A percentile compares a stretch with the other conserved stretches of the same genome.
Conservation (phyloP, 371 early-diverging fungal species). For the Mucor circinelloides region DNA sequence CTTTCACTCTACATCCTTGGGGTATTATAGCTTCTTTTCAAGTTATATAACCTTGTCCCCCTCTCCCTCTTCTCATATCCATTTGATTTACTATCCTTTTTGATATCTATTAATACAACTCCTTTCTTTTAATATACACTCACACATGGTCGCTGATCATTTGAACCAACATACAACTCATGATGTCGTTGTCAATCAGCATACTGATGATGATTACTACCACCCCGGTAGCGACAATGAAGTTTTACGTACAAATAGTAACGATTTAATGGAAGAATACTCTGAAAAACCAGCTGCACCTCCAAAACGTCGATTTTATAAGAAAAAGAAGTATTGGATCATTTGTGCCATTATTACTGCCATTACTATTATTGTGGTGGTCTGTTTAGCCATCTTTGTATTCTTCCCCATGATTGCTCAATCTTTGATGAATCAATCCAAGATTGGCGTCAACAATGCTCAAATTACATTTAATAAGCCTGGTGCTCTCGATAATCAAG, state of each 20-base stretch:
- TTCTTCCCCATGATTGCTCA: conserved; percentile 66
- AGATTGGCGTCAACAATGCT: conserved; percentile 49
- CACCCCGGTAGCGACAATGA: not conserved
- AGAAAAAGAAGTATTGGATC: conserved; percentile 62
- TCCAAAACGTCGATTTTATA: conserved; percentile 48
- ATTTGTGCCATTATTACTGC: conserved; percentile 52
- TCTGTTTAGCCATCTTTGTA: conserved; percentile 56
- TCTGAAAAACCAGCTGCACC: conserved; percentile 46
- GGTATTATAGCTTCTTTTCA: not conserved
- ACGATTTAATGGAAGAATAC: conserved; percentile 46
- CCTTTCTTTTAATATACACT: not conserved
- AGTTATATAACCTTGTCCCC: not conserved
- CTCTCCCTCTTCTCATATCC: not conserved
- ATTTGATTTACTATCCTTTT: conserved; percentile 1
- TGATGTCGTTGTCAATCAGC: not conserved
- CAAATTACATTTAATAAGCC: conserved; percentile 53
- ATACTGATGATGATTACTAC: not conserved
- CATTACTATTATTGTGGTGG: conserved; percentile 52
- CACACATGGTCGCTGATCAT: not conserved
- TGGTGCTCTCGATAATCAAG: conserved; percentile 10
- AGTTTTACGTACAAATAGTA: conserved; percentile 8
- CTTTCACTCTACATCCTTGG: not conserved
- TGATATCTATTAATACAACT: not conserved
- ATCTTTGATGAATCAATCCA: conserved; percentile 52
- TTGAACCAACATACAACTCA: not conserved